Percentiles rank a stretch among this genome's conserved stretches.
These are phyloP conservation scores for Bruguiera hainesii DNA, from an alignment of 441 rosid species.

Conservation along the genomic window DNA sequence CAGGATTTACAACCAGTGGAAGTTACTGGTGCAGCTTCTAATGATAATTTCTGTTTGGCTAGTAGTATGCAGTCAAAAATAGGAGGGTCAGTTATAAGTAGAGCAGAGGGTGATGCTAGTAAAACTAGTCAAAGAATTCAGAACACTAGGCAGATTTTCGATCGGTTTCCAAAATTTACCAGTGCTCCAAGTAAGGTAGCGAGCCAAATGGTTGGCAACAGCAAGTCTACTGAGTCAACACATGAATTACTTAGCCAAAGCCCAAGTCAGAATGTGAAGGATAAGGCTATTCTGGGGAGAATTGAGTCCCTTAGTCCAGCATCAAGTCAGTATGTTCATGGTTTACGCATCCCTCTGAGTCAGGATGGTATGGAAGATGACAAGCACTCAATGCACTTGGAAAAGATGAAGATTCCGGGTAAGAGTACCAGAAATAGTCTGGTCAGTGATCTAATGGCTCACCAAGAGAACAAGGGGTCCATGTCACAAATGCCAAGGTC, in stretches of 20 bases:
- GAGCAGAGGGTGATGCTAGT: no score
- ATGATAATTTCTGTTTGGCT: no score
- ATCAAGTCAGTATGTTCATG: conserved; percentile 27
- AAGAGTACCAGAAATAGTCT: no score
- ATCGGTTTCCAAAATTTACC: neutral
- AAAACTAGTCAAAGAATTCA: neutral
- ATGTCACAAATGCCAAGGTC: conserved; percentile 14
- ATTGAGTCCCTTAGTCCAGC: conserved; percentile 2
- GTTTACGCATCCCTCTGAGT: conserved; percentile 23
- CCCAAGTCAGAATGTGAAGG: neutral
- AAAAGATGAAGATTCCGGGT: no score
- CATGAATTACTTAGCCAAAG: neutral
- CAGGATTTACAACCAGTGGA: conserved; percentile 1
- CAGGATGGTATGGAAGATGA: conserved; percentile 5
- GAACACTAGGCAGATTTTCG: neutral
- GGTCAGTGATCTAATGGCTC: conserved; percentile 11
- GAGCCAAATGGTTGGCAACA: neutral
- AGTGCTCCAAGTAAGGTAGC: no score
- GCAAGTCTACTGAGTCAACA: neutral
- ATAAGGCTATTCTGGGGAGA: conserved; percentile 5
- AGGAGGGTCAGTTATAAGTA: neutral
- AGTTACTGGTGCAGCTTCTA: neutral
- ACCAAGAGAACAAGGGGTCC: conserved; percentile 3
- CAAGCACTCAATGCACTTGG: neutral
- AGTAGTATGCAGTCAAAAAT: neutral